phyloP scores from a whole-genome alignment of 1,284 basidiomycete genomes.

The Rhizopogon parksii region DNA sequence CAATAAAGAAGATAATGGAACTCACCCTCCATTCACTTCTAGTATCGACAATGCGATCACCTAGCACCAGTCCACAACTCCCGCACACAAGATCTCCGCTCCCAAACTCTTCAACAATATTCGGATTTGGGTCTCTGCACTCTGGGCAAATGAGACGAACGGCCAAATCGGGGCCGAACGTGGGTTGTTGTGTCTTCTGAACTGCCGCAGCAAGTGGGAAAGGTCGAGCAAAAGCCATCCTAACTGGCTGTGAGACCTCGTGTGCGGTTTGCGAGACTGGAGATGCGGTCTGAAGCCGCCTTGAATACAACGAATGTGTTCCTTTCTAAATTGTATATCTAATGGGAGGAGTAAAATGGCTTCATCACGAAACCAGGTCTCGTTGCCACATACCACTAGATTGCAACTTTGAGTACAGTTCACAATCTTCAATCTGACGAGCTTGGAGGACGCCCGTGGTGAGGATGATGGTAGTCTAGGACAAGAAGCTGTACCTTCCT shows the following conservation, averaged over 20 bases:
- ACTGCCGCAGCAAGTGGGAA: conserved; percentile 59
- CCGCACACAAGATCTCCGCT: conserved; percentile 97
- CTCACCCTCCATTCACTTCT: conserved; percentile 95
- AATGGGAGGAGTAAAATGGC: conserved; percentile 11
- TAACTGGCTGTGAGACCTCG: conserved; percentile 6
- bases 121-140: conserved; percentile 86
- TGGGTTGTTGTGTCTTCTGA: conserved; percentile 46
- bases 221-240: conserved; percentile 56
- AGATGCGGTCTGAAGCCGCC: conserved; percentile 8
- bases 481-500: conserved; percentile 10
- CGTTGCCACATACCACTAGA: conserved; percentile 11
- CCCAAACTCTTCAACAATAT: conserved; percentile 96
- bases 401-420: conserved; percentile 5
- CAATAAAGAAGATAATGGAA: conserved; percentile 21
- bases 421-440: conserved; percentile 1
- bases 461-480: conserved; percentile 18
- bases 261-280: conserved; percentile 18
- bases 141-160: conserved; percentile 93
- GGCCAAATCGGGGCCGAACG: conserved; percentile 74
- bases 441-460: conserved; percentile 12
- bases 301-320: conserved; percentile 20
- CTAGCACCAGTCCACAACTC: conserved; percentile 90
- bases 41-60: conserved; percentile 96
- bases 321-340: conserved; percentile 10
- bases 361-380: conserved; percentile 7